Percentiles rank a stretch among this genome's conserved stretches.
These are phyloP conservation scores for Mallotus japonicus DNA, from an alignment of 441 rosid species.

Conservation along the genomic window DNA sequence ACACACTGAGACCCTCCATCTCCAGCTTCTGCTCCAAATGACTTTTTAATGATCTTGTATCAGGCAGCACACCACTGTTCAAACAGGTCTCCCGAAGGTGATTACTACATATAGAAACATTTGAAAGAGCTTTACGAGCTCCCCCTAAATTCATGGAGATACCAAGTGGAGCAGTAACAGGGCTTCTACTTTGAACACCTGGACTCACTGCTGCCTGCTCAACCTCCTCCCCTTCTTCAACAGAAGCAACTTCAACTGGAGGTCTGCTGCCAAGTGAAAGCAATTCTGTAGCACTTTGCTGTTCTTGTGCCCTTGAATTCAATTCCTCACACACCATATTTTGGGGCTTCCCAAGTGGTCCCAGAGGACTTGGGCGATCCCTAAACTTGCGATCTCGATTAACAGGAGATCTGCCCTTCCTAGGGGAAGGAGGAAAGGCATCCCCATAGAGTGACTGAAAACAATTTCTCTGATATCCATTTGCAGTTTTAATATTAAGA, in stretches of 20 bases:
- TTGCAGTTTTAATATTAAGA: slow-evolving; percentile 31
- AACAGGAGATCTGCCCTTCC: slow-evolving; percentile 64
- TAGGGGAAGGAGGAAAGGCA: slow-evolving; percentile 61
- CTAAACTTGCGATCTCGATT: slow-evolving; percentile 48
- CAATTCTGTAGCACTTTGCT: slow-evolving; percentile 69
- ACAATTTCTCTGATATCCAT: slow-evolving; percentile 40
- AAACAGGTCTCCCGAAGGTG: slow-evolving; percentile 44
- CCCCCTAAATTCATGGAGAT: slow-evolving; percentile 47
- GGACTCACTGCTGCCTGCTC: slow-evolving; percentile 74
- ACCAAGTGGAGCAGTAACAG: slow-evolving; percentile 79
- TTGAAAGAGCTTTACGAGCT: slow-evolving; percentile 37
- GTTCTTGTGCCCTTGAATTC: slow-evolving; percentile 52
- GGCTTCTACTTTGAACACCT: slow-evolving; percentile 66
- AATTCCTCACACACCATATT: slow-evolving; percentile 48
- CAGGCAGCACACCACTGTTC: slow-evolving; percentile 58
- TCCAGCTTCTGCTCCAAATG: slow-evolving; percentile 59
- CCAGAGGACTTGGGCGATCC: slow-evolving; percentile 79
- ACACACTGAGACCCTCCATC: slow-evolving; percentile 51
- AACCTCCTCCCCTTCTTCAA: slow-evolving; percentile 96
- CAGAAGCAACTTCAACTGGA: slow-evolving; percentile 65
- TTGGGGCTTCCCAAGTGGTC: slow-evolving; percentile 86
- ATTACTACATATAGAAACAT: slow-evolving; percentile 21
- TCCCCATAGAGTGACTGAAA: slow-evolving; percentile 50
- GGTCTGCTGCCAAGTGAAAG: slow-evolving; percentile 79
- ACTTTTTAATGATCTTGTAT: slow-evolving; percentile 54